Base-by-base conservation (phyloP, 2,329 filamentous ascomycete species). In the Colletotrichum caudatum region DNA sequence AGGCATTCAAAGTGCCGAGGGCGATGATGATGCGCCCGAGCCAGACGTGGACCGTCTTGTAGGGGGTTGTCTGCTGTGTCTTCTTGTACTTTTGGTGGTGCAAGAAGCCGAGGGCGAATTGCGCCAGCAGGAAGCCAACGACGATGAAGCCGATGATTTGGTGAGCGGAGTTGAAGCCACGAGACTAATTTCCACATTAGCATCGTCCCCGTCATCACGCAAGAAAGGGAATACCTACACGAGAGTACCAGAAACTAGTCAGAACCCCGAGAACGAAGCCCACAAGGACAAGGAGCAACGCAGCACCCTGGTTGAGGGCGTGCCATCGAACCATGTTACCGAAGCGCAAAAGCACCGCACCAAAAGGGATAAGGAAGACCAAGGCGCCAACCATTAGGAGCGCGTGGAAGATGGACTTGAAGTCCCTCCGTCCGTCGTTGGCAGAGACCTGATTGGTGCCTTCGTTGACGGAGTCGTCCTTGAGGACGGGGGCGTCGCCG, bases 131-230 rank as follows among this genome's bases (percentile, higher is more conserved):
- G 61, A 86, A 82, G 54, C 84, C 79, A 57, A 88, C 81, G 50
- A 90, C 80, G 20, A 90, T 76, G 68, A 89, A 82, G 11, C 90
- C 90, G 68, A 92, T 80, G 61, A 91, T 82, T 76, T 91, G 89
- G 75, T 91, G 90, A 11, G 83, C 79, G 1, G 84, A 83, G 56
- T 83, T 83, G 78, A 89, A 88, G 12, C 80, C 79, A 61, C 84
- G 86, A 23, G 88, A 87, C 86, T 89, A 20, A 8, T 9, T 14
- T 41, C 46, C 8, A 12, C 23, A 57, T 64, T 26, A 60, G 59
- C 35, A 39, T 57, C 29, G 46, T 16, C 7, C 7, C 39, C 35
- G 41, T 26, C 20, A 5, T 5, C 4, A 37, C 16, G 7, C 37
- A 29, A 16, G 33, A 12, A 5, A 39, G 23, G 16, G 33, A 5